Conservation (phyloP, 352 stramenopile genomes). For the Globisporangium cystogenes region DNA sequence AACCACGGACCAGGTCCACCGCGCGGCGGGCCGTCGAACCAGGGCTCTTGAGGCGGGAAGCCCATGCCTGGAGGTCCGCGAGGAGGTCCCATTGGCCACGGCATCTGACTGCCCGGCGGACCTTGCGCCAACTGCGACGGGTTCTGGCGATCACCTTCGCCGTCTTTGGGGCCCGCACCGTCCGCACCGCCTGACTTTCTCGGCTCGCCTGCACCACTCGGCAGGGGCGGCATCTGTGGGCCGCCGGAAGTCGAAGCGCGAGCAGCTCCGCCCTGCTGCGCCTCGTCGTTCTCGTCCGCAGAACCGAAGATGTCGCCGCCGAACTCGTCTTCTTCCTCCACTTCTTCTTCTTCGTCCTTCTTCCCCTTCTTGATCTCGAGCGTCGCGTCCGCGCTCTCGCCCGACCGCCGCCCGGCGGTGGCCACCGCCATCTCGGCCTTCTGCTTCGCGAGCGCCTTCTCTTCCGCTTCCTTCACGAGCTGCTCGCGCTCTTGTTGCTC, state of each 20-base stretch:
- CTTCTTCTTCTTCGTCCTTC: slow-evolving; percentile 55
- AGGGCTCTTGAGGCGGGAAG: slow-evolving; percentile 50
- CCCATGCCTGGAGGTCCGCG: slow-evolving; percentile 41
- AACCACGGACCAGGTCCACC: slow-evolving; percentile 70
- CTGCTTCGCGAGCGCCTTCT: slow-evolving; percentile 76
- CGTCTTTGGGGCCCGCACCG: slow-evolving; percentile 2
- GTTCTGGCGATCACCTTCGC: slow-evolving; percentile 16
- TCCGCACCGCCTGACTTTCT: slow-evolving; percentile 10
- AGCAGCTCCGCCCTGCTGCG: slow-evolving; percentile 11
- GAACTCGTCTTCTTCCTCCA: slow-evolving; percentile 83
- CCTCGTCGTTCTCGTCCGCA: slow-evolving; percentile 43
- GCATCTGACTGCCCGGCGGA: slow-evolving; percentile 23
- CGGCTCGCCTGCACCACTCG: slow-evolving; percentile 11
- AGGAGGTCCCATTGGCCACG: slow-evolving; percentile 29
- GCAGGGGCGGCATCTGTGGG: slow-evolving; percentile 34
- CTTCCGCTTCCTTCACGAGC: slow-evolving; percentile 78
- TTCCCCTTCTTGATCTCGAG: slow-evolving; percentile 85
- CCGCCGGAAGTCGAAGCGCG: slow-evolving; percentile 11
- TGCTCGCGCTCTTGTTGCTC: slow-evolving; percentile 84
- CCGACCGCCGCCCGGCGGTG: slow-evolving; percentile 37
- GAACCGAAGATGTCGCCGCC: slow-evolving; percentile 81
- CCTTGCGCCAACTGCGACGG: slow-evolving; percentile 19
- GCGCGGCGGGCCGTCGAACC: slow-evolving; percentile 60
- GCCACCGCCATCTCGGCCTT: slow-evolving; percentile 56
- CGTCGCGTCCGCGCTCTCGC: slow-evolving; percentile 74